Evolutionary conservation across 2,329 filamentous ascomycete species (phyloP).

Genomic region (Exophiala sideris): DNA sequence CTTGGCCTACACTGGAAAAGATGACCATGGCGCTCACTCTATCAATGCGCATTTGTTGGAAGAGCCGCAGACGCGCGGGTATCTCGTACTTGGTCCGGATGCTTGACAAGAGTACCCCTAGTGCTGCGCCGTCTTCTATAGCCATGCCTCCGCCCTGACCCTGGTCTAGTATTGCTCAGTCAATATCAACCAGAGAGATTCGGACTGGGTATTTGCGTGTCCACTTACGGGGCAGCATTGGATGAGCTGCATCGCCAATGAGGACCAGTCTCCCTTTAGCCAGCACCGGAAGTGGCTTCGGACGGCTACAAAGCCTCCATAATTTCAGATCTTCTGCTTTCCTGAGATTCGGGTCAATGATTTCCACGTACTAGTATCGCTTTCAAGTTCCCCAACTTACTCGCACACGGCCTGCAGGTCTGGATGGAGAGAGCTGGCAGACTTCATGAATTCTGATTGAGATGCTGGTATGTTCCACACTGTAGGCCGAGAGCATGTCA

Average conservation of each 20-base stretch:
- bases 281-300: conserved; percentile 32
- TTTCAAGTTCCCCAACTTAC: background rate
- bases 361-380: background rate
- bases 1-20: conserved; percentile 24
- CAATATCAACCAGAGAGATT: background rate
- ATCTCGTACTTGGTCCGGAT: conserved; percentile 14
- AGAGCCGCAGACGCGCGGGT: conserved; percentile 20
- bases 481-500: background rate
- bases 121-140: conserved; percentile 63
- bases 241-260: conserved; percentile 56
- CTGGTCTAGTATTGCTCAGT: conserved; percentile 41
- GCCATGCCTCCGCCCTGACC: conserved; percentile 62
- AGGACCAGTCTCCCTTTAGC: conserved; percentile 53
- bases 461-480: conserved; percentile 13
- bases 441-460: conserved; percentile 4
- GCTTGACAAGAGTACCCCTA: conserved; percentile 45
- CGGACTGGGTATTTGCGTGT: background rate
- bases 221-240: conserved; percentile 14
- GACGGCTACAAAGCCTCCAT: conserved; percentile 3
- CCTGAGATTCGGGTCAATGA: background rate
- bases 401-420: conserved; percentile 8
- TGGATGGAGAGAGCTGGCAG: conserved; percentile 5
- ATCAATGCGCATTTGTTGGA: conserved; percentile 23
- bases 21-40: conserved; percentile 28
- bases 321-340: conserved; percentile 13